Evolutionary conservation across 1,139 yeast genomes (phyloP), one percentile per base, ranked within the genome.

Genomic region (Pichia sp.): DNA sequence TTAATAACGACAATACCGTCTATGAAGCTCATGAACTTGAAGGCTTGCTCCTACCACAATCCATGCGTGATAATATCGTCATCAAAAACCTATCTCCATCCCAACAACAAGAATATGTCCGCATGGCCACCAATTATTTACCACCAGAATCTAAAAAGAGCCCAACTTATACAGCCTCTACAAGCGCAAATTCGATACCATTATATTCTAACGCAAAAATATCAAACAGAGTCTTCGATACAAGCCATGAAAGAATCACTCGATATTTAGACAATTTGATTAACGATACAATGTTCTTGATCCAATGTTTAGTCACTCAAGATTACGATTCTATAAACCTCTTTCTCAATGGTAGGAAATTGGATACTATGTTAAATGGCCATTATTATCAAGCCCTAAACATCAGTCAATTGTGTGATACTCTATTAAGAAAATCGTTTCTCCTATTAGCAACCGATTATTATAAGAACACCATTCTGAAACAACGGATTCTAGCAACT

Each of bases 391-490:
- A 40, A 17, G 22, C 15, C 2, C 21, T 46, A 6, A 4, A 30
- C 3, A 19, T 43, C 11, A 12, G 22, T 9, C 36, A 40, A 11
- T 30, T 32, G 12, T 48, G 42, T 20, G 34, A 47, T 32, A 46
- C 43, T 18, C 22, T 48, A 28, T 24, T 42, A 14, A 24, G 28
- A 4, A 40, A 40, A 9, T 48, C 52, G 14, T 32, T 44, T 11
- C 10, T 42, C 3, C 24, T 50, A 32, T 35, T 35, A 19, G 24
- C 53, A 10, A 19, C 37, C 10, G 47, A 45, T 33, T 47, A 28
- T 28, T 34, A 32, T 28, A 50, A 50, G 15, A 50, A 50, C 31
- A 34, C 33, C 3, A 18, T 50, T 8, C 15, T 50, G 11, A 40
- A 28, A 10, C 53, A 50, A 32, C 31, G 33, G 18, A 40, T 47